These are phyloP conservation scores for Rhododendron williamsianum DNA, from an alignment of 148 eudicot species.

Conservation along the genomic window DNA sequence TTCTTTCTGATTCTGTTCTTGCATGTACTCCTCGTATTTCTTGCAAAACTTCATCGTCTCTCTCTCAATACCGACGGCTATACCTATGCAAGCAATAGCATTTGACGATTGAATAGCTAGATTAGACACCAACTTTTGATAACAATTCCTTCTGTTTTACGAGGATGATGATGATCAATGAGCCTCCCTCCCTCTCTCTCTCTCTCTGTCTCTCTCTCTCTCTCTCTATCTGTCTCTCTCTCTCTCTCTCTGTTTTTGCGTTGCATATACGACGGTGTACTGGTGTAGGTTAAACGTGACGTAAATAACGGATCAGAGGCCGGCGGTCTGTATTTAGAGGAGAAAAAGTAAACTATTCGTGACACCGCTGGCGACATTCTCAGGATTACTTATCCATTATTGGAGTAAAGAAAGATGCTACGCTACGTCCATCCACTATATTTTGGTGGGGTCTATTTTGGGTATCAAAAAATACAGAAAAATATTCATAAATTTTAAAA, in stretches of 20 bases:
- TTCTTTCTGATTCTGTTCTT: constrained; percentile 40
- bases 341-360: background rate
- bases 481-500: too few relatives aligned
- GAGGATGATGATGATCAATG: background rate
- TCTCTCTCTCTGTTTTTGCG: background rate
- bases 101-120: background rate
- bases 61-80: background rate
- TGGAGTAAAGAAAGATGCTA: too few relatives aligned
- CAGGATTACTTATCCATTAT: background rate
- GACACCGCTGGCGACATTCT: background rate
- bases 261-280: background rate
- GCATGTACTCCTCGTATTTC: constrained; percentile 32
- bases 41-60: constrained; percentile 72
- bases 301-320: background rate
- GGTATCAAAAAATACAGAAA: too few relatives aligned
- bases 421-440: rapidly evolving
- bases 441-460: rapidly evolving
- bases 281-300: background rate
- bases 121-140: background rate
- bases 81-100: background rate
- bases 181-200: background rate
- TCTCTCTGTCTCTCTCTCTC: background rate
- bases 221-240: background rate
- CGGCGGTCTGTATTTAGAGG: background rate
- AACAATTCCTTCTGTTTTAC: background rate